Evolutionary conservation across 2,329 filamentous ascomycete genomes (phyloP).

Genomic region (Pezizomycotina sp.): DNA sequence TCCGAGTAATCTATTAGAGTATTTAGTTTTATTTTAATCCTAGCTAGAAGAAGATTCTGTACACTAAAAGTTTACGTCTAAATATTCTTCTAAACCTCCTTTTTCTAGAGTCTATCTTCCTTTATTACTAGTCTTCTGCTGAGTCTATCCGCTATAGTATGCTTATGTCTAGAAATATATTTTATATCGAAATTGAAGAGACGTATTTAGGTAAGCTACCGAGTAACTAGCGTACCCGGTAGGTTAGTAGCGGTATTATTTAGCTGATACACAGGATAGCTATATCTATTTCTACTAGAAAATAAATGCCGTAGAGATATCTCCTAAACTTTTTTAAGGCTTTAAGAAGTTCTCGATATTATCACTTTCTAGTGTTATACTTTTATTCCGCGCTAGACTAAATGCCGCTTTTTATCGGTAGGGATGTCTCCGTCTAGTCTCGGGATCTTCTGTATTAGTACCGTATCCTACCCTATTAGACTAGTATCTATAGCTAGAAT

Average conservation of each 20-base stretch:
- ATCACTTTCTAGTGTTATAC: not conserved
- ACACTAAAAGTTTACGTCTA: no score
- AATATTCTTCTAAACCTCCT: no score
- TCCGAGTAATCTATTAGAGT: no score
- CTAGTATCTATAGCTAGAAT: not conserved
- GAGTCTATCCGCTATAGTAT: constrained; percentile 2
- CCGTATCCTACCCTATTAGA: not conserved
- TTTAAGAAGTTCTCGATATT: constrained; percentile 2
- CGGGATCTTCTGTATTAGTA: no score
- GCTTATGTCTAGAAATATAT: constrained; percentile 1
- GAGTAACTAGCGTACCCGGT: not conserved
- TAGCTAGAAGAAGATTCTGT: no score
- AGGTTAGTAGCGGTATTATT: constrained; percentile 1
- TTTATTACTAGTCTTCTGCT: no score
- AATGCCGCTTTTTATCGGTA: constrained; percentile 1
- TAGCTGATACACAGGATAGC: constrained; percentile 1
- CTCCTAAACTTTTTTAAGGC: not conserved
- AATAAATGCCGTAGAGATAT: constrained; percentile 2
- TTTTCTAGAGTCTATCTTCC: no score
- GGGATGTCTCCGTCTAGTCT: not conserved
- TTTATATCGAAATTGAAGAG: constrained; percentile 1
- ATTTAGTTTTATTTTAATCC: no score
- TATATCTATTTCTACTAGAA: not conserved
- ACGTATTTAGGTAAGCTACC: constrained; percentile 1
- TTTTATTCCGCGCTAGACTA: not conserved